Base-by-base conservation (phyloP, 1,284 basidiomycete species). In the Bondarzewia mesenterica region DNA sequence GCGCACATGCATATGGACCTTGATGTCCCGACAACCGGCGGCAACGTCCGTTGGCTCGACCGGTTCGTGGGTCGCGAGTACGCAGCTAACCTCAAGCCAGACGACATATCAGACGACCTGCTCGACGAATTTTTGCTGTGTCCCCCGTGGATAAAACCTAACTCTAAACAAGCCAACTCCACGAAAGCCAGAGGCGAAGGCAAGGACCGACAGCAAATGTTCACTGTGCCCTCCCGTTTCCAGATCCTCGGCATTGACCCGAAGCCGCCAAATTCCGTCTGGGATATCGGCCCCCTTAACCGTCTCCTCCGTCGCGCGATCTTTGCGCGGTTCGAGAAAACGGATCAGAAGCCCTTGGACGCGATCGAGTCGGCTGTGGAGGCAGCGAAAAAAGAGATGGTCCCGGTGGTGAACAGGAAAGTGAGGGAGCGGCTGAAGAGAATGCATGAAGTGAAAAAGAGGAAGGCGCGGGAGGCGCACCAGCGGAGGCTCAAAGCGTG, bases 261-360 rank as follows among this genome's bases (percentile, higher is more conserved):
- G 10, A 26, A 29, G 7, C 44, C 50, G 12, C 29, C 27, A 25
- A 22, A 42, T 6, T 25, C 12, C 16, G 35, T 41, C 42, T 57
- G 53, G 40, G 50, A 51, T 23, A 22, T 57, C 8, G 47, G 41
- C 29, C 63, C 61, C 14, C 55, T 64, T n/a, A 57, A 60, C 47
- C 57, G 61, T n/a, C 53, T 63, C 10, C 15, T 65, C 15, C 46
- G 49, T 21, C 51, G 58, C 23, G 63, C 63, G 1, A 49, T 62
- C n/a, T 46, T 58, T 5, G 55, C 54, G 2, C 27, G 16, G 14
- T 44, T 44, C 7, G 47, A 48, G 2, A 21, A 44, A 0, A 6
- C 14, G 12, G 20, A 38, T 1, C 20, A 8, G 8, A 16, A 42
- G 4, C 23, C 47, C 23, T 51, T 44, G 23, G 47, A 43, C 29